A percentile compares a stretch with the other conserved stretches of the same genome.
phyloP scores from a whole-genome alignment of 2,329 filamentous ascomycete genomes.

The Penicillium sp. region DNA sequence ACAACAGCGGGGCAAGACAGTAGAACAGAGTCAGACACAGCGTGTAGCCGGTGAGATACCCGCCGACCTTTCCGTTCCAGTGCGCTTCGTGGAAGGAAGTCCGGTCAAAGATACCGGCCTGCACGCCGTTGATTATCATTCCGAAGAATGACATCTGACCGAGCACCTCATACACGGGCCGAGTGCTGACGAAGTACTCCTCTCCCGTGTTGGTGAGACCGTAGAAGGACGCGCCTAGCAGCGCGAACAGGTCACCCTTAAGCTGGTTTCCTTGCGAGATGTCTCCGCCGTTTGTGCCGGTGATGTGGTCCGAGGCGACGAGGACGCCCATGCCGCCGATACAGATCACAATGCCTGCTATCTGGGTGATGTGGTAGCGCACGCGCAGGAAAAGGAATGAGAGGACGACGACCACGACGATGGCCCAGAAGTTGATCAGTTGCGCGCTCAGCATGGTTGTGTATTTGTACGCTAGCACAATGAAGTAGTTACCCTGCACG shows the following conservation, averaged over 20 bases:
- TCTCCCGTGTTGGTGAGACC: slow-evolving; percentile 88
- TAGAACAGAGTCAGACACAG: slow-evolving; percentile 83
- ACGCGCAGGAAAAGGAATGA: slow-evolving; percentile 82
- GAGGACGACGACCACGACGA: slow-evolving; percentile 83
- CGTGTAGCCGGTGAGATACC: slow-evolving; percentile 89
- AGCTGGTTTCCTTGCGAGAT: slow-evolving; percentile 63
- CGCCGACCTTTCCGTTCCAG: slow-evolving; percentile 68
- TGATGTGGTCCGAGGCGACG: slow-evolving; percentile 83
- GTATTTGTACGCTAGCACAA: slow-evolving; percentile 88
- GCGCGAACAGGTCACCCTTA: slow-evolving; percentile 89
- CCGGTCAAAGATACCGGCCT: slow-evolving; percentile 90
- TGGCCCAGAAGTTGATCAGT: slow-evolving; percentile 98
- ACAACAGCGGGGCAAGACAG: slow-evolving; percentile 77
- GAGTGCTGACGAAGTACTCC: slow-evolving; percentile 86
- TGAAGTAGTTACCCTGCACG: slow-evolving; percentile 97
- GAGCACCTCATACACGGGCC: slow-evolving; percentile 88
- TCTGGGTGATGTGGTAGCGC: slow-evolving; percentile 84
- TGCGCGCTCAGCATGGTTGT: slow-evolving; percentile 91
- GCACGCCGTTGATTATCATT: slow-evolving; percentile 85
- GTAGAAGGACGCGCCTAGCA: slow-evolving; percentile 87
- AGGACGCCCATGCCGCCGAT: slow-evolving; percentile 88
- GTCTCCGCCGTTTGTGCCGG: slow-evolving; percentile 66
- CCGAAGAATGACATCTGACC: slow-evolving; percentile 87
- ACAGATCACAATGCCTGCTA: slow-evolving; percentile 82
- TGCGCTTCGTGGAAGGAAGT: slow-evolving; percentile 63